Evolutionary conservation across 345 rosid species (phyloP), one percentile per base, ranked within the genome.

Genomic region (Streptanthus diversifolius): DNA sequence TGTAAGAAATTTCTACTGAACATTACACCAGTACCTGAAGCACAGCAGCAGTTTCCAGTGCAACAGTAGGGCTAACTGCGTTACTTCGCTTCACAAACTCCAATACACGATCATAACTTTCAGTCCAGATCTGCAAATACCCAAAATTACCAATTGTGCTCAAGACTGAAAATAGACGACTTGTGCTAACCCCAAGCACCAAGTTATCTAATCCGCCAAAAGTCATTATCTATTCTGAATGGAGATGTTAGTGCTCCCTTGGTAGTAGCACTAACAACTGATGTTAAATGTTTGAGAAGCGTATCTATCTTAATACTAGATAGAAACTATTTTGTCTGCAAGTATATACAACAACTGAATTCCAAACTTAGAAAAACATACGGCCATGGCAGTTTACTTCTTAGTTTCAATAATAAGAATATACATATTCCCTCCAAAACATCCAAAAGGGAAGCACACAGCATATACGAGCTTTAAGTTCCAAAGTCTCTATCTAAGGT

Each of bases 21-120:
- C 44, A 70, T 56, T 67, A 81, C 71, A 80, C 63, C 70, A 63
- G 77, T 88, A 95, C 99, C 99, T 95, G 99, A 83, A 95, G 82
- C 59, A 84, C 99, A 82, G 91, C 84, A 51, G 99, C 97, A 77
- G 99, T 95, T 84, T 95, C 99, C 80, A 87, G 71, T 15, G 96
- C 93, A 82, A 90, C 86, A 71, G 90, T 81, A 66, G 99, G 99
- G 79, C 99, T 95, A 67, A 95, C 87, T 44, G 97, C 98, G 77
- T 79, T 91, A 79, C 99, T 95, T 72, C 99, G 87, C 88, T 82
- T 90, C 78, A 95, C 81, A 84, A 95, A 91, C 77, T 90, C 99
- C 66, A 87, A 80, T 72, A 90, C 84, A 9, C 89, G 90, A 86
- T 88, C 96, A 83, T 78, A 88, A 80, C 99, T 95, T 82, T 90